A percentile compares a stretch with the other conserved stretches of the same genome.
phyloP scores from a whole-genome alignment of 208 protist species.

The Strigomonas culicis region DNA sequence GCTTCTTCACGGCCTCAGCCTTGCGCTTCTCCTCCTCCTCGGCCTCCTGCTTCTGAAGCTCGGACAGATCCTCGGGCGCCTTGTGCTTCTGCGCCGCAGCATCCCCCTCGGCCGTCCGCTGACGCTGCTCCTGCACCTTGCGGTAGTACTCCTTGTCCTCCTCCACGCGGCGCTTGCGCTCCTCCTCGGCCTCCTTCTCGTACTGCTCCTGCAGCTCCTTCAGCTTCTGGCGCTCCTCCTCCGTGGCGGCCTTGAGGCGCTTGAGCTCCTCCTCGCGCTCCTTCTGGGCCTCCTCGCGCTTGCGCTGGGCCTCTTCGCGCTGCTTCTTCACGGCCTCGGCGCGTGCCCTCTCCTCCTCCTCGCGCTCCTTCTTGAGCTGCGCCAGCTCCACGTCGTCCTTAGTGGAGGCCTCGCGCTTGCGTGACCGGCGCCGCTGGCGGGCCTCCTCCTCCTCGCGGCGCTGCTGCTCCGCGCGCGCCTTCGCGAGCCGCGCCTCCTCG shows the following conservation, averaged over 20 bases:
- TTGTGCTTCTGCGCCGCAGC: constrained; percentile 17
- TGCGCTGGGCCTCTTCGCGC: constrained; percentile 23
- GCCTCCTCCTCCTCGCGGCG: constrained; percentile 23
- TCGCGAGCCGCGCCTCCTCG: constrained; percentile 17
- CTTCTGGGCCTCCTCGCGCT: constrained; percentile 29
- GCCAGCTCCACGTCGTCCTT: constrained; percentile 14
- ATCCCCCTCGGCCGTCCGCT: constrained; percentile 18
- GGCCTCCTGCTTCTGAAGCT: constrained; percentile 17
- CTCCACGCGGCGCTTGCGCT: constrained; percentile 19
- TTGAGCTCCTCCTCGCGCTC: constrained; percentile 38
- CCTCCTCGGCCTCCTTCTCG: constrained; percentile 31
- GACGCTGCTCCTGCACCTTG: constrained; percentile 33
- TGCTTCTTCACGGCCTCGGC: constrained; percentile 21
- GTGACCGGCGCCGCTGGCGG: constrained; percentile 23
- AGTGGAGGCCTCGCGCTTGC: constrained; percentile 17
- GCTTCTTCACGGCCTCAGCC: constrained; percentile 20
- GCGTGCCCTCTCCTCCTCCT: constrained; percentile 31
- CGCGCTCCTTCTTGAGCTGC: constrained; percentile 22
- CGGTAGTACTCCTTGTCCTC: constrained; percentile 27
- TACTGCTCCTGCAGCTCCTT: constrained; percentile 35
- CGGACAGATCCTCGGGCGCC: constrained; percentile 18
- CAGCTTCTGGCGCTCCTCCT: constrained; percentile 25
- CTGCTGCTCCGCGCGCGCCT: constrained; percentile 23
- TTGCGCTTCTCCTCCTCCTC: constrained; percentile 31
- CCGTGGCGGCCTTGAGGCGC: constrained; percentile 22